Base-by-base conservation (phyloP, 345 rosid genomes). In the Microcos paniculata region DNA sequence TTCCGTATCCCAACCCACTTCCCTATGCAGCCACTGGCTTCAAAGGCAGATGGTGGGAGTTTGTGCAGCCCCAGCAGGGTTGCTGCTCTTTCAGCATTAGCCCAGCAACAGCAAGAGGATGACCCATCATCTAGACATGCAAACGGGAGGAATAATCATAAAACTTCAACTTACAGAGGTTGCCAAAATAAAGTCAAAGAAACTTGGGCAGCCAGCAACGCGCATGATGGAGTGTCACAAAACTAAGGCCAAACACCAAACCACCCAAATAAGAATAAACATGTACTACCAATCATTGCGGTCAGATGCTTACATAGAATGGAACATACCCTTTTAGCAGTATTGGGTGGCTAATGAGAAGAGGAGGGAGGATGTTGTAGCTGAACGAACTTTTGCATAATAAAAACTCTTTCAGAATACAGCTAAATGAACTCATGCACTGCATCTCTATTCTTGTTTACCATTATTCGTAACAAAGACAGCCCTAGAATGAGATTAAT, bases 41-140 rank as follows among this genome's bases (percentile, higher is more conserved):
- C 78, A 52, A 82, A 55, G 59, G 85, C 85, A 67, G 79, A 65
- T 16, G 45, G 53, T 28, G 85, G 88, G 55, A 81, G 84, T 74
- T 89, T 92, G 73, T 89, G 87, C 79, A 95, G 85, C 85, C 93
- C 85, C 51, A 95, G 82, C 76, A 95, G 75, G 66, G 86, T 83
- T 52, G 84, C 92, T 12, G 97, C 98, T 80, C 83, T 86, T 79
- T 86, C 86, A 79, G 85, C 89, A 82, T 84, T 79, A 21, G 90
- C 87, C 99, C 99, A 93, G 83, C 98, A 91, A 80, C 78, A 87
- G 78, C 85, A 93, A 42, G 86, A 86, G 45, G 92, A 90, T 57
- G 97, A 90, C 57, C 99, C 98, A 52, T 93, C 96, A 82, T 95
- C 98, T 95, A 81, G 49, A 76, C 58, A 19, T 58, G 43, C 76